phyloP scores from a whole-genome alignment of 139 green algal genomes.

The Chlorella sp. region DNA sequence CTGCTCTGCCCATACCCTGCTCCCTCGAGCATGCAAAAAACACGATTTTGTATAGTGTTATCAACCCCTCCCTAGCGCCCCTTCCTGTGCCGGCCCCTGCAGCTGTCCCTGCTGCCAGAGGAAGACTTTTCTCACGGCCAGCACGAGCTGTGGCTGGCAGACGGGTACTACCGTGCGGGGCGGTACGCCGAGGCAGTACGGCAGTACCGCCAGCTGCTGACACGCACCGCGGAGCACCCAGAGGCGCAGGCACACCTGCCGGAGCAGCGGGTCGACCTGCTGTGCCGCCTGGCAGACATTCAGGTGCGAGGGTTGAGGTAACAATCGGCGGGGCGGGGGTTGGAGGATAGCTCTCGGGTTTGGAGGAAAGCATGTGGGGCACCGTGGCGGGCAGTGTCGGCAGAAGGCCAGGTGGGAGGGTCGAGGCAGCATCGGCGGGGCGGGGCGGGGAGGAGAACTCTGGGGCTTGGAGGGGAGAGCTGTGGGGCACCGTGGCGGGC shows the following conservation, averaged over 20 bases:
- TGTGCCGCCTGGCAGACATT: constrained; percentile 67
- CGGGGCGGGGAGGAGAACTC: constrained; percentile 12
- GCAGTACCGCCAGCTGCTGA: constrained; percentile 46
- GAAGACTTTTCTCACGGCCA: constrained; percentile 28
- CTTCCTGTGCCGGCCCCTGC: no score
- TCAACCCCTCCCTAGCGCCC: no score
- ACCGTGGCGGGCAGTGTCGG: no score
- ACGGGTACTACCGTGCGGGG: constrained; percentile 17
- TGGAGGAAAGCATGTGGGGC: no score
- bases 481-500: no score
- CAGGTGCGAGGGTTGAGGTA: constrained; percentile 37
- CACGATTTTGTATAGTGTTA: no score
- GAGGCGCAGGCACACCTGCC: not conserved
- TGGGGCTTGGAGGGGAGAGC: no score
- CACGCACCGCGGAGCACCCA: not conserved
- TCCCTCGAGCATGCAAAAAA: no score
- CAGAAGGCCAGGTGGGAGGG: no score
- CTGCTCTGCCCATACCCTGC: no score
- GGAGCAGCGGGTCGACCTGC: constrained; percentile 41
- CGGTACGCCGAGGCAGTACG: constrained; percentile 37
- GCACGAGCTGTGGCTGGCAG: constrained; percentile 18
- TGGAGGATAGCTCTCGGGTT: constrained; percentile 40
- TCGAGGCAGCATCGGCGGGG: no score
- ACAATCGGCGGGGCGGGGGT: not conserved
- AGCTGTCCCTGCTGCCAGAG: constrained; percentile 53